Evolutionary conservation across 1,284 basidiomycete genomes (phyloP).

Genomic region (Pseudozyma sp.): DNA sequence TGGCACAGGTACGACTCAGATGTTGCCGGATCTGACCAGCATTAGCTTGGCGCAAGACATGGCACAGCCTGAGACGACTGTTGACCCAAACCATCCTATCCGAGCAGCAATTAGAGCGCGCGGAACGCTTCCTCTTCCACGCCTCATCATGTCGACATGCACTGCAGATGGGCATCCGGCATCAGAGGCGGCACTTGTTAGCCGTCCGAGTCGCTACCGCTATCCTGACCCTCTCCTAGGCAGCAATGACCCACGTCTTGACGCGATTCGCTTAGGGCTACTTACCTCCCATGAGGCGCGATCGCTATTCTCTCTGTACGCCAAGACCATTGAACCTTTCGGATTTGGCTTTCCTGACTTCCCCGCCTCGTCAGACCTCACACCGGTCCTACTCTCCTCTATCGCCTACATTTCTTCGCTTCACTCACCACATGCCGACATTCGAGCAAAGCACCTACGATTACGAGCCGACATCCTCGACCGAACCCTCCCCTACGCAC

Average conservation of each 20-base stretch:
- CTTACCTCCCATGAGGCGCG: constrained; percentile 23
- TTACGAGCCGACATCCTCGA: constrained; percentile 25
- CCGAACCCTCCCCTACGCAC: constrained; percentile 23
- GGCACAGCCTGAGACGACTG: not conserved
- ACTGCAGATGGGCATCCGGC: no score
- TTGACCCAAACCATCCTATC: not conserved
- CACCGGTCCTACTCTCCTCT: constrained; percentile 25
- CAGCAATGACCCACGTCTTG: constrained; percentile 31
- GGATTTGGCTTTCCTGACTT: constrained; percentile 39
- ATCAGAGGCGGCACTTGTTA: not conserved
- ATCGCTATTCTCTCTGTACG: constrained; percentile 23
- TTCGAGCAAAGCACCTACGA: constrained; percentile 4
- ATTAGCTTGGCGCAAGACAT: no score
- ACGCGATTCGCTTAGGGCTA: constrained; percentile 33
- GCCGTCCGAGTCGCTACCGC: constrained; percentile 30
- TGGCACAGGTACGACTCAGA: no score
- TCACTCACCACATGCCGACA: constrained; percentile 3
- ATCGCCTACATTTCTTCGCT: constrained; percentile 19
- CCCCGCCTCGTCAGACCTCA: constrained; percentile 32
- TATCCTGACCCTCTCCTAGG: constrained; percentile 19
- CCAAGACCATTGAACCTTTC: constrained; percentile 29
- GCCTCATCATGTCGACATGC: not conserved
- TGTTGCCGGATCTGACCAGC: no score
- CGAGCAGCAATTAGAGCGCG: not conserved
- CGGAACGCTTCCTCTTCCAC: constrained; percentile 11